Evolutionary conservation across 495 filamentous ascomycete genomes (phyloP).

Genomic region (Talaromyces wortmannii): DNA sequence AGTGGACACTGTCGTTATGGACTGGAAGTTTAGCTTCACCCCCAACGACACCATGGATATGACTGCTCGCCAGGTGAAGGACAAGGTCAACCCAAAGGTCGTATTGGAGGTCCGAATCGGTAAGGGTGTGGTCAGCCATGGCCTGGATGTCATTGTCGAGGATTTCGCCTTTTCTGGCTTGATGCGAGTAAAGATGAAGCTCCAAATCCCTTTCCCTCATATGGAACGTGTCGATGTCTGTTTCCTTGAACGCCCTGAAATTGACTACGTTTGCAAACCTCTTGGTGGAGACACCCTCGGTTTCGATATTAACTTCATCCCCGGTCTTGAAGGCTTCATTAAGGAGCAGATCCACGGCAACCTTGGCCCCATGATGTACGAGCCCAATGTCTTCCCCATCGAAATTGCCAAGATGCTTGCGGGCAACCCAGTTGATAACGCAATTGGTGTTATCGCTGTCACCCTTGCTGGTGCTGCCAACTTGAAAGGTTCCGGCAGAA

Average conservation of each 20-base stretch:
- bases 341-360: conserved; percentile 92
- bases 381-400: conserved; percentile 94
- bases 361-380: conserved; percentile 93
- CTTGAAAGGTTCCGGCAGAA: conserved; percentile 90
- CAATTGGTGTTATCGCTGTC: conserved; percentile 87
- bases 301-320: conserved; percentile 98
- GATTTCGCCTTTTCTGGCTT: conserved; percentile 91
- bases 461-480: conserved; percentile 87
- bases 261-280: conserved; percentile 97
- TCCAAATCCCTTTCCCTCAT: conserved; percentile 92
- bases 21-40: conserved; percentile 99
- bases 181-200: conserved; percentile 96
- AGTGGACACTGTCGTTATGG: conserved; percentile 94
- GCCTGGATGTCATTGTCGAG: conserved; percentile 94
- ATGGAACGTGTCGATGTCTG: conserved; percentile 88
- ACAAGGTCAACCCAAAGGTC: conserved; percentile 95
- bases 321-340: conserved; percentile 87
- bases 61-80: conserved; percentile 81
- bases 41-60: conserved; percentile 90
- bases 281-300: conserved; percentile 91
- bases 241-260: conserved; percentile 67
- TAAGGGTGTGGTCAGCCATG: conserved; percentile 92
- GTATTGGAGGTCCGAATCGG: conserved; percentile 89
- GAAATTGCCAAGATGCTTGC: conserved; percentile 98
- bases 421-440: conserved; percentile 89